A percentile compares a stretch with the other conserved stretches of the same genome.
phyloP scores from a whole-genome alignment of 768 basidiomycete species.

The Trametes elegans region DNA sequence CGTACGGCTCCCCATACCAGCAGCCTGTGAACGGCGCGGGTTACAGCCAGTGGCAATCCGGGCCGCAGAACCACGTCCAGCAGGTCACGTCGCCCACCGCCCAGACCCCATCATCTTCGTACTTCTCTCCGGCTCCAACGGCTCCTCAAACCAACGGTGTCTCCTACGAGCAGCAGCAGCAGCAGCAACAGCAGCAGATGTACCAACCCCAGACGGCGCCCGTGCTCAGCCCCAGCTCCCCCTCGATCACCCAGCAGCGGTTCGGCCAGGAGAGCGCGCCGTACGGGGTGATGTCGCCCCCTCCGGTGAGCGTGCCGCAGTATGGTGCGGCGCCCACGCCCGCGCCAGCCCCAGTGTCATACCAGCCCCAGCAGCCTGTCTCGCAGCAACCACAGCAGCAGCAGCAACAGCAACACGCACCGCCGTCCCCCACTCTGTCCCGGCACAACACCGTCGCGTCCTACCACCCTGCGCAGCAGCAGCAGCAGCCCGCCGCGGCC shows the following conservation, averaged over 20 bases:
- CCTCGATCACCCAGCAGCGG: background rate
- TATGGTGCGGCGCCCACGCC: slow-evolving; percentile 12
- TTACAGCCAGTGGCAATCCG: slow-evolving; percentile 24
- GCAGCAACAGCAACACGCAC: slow-evolving; percentile 24
- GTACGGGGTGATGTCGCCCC: slow-evolving; percentile 10
- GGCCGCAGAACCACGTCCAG: slow-evolving; percentile 3
- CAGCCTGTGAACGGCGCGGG: background rate
- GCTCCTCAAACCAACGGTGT: slow-evolving; percentile 14
- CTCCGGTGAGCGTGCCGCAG: slow-evolving; percentile 15
- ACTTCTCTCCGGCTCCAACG: slow-evolving; percentile 16
- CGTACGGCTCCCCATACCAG: slow-evolving; percentile 27
- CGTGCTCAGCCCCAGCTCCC: slow-evolving; percentile 12
- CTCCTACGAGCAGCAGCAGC: slow-evolving; percentile 12
- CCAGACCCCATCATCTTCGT: slow-evolving; percentile 12
- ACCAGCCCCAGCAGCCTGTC: slow-evolving; percentile 14
- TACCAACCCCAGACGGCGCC: slow-evolving; percentile 15
- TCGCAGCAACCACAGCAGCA: slow-evolving; percentile 27
- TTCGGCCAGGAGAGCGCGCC: slow-evolving; percentile 4
- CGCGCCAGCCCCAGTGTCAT: slow-evolving; percentile 12
- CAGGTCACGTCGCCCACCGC: slow-evolving; percentile 8
- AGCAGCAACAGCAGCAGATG: slow-evolving; percentile 16
- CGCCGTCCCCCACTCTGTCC: slow-evolving; percentile 17
- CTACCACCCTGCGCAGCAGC: slow-evolving; percentile 24
- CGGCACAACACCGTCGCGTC: slow-evolving; percentile 30
- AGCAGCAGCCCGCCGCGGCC: slow-evolving; percentile 18